Percentiles rank a stretch among this genome's conserved stretches.
These are phyloP conservation scores for Pestalotiopsis sp. DNA, from an alignment of 2,329 filamentous ascomycete genomes.

Conservation along the genomic window DNA sequence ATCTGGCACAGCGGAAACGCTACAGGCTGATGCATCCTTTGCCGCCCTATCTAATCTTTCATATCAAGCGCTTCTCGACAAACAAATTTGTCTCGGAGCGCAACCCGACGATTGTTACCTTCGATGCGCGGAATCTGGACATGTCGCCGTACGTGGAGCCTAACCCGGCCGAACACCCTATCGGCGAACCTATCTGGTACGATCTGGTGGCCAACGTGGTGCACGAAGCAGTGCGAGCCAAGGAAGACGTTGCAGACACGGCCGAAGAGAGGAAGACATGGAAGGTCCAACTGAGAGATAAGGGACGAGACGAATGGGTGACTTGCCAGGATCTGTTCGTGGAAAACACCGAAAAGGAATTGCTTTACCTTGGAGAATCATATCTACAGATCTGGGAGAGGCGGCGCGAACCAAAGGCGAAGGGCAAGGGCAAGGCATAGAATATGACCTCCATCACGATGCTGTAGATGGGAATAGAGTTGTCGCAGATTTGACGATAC, in stretches of 20 bases:
- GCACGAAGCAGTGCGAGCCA: conserved; percentile 77
- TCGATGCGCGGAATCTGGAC: conserved; percentile 83
- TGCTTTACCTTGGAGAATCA: conserved; percentile 89
- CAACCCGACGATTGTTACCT: conserved; percentile 97
- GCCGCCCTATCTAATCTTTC: conserved; percentile 88
- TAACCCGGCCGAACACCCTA: conserved; percentile 70
- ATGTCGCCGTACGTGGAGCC: conserved; percentile 91
- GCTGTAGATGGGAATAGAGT: background rate
- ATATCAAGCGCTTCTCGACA: conserved; percentile 94
- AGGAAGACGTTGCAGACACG: conserved; percentile 86
- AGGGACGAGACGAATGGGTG: conserved; percentile 83
- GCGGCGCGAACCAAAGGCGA: conserved; percentile 57
- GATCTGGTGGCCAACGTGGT: conserved; percentile 95
- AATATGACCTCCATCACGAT: background rate
- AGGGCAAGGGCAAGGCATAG: conserved; percentile 33
- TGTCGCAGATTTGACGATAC: background rate
- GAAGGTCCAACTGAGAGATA: conserved; percentile 88
- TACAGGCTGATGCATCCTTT: conserved; percentile 90
- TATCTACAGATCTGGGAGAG: conserved; percentile 98
- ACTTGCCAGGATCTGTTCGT: conserved; percentile 94
- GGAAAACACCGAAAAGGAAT: conserved; percentile 83
- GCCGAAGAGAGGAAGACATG: conserved; percentile 87
- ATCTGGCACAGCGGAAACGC: conserved; percentile 83
- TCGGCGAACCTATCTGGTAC: conserved; percentile 86
- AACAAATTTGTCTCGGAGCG: conserved; percentile 97